Percentiles rank a stretch among this genome's conserved stretches.
Evolutionary conservation across 345 rosid genomes (phyloP).

Genomic region (Hypericum perforatum): DNA sequence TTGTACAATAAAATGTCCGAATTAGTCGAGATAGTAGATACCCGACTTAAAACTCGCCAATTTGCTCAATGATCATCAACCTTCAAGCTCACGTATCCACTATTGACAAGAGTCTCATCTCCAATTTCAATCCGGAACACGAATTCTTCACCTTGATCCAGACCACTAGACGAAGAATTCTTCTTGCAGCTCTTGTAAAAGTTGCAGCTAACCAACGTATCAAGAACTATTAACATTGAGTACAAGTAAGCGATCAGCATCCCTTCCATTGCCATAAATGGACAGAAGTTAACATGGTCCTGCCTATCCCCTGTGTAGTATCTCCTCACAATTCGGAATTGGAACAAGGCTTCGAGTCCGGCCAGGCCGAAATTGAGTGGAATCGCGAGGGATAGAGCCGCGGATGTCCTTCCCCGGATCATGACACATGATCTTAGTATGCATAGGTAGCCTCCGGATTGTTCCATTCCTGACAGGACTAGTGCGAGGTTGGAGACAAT

Average conservation of each 20-base stretch:
- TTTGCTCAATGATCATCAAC: too few relatives aligned
- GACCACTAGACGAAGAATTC: too few relatives aligned
- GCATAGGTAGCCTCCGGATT: slow-evolving; percentile 41
- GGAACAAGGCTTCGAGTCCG: slow-evolving; percentile 69
- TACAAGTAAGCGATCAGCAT: slow-evolving; percentile 56
- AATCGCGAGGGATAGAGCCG: slow-evolving; percentile 61
- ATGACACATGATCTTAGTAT: slow-evolving; percentile 56
- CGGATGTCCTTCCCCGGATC: slow-evolving; percentile 46
- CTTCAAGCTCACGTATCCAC: too few relatives aligned
- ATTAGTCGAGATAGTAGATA: too few relatives aligned
- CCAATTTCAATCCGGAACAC: too few relatives aligned
- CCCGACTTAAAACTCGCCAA: too few relatives aligned
- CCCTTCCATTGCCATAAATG: slow-evolving; percentile 37
- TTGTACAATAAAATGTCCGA: too few relatives aligned
- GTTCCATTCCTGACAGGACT: slow-evolving; percentile 41
- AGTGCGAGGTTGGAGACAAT: slow-evolving; percentile 57
- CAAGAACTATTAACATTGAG: slow-evolving; percentile 58
- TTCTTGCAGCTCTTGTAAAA: slow-evolving; percentile 55
- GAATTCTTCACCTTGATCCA: too few relatives aligned
- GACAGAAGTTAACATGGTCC: background rate
- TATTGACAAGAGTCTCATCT: too few relatives aligned
- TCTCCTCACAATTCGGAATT: slow-evolving; percentile 34
- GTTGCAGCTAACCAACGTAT: slow-evolving; percentile 40
- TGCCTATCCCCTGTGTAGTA: slow-evolving; percentile 17
- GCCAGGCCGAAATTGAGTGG: slow-evolving; percentile 50